These are phyloP conservation scores for Cardamine occulta DNA, from an alignment of 345 rosid species.

Conservation along the genomic window DNA sequence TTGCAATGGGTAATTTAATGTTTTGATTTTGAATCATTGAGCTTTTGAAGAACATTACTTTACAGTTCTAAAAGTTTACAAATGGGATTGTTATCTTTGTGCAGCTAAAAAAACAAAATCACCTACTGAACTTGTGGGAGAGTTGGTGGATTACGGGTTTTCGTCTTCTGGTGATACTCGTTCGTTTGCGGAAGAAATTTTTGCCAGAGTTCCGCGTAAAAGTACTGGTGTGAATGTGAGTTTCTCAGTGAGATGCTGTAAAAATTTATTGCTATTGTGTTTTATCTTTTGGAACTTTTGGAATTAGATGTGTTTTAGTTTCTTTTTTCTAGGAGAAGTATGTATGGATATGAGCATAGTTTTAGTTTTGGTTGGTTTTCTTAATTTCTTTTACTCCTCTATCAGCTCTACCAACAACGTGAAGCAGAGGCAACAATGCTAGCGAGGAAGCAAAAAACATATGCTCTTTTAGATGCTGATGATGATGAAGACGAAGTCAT, in stretches of 20 bases:
- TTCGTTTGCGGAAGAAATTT: conserved; percentile 63
- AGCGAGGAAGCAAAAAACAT: conserved; percentile 71
- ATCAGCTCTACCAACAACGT: conserved; percentile 74
- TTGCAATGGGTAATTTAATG: conserved; percentile 60
- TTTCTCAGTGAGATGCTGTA: conserved; percentile 18
- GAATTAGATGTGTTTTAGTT: conserved; percentile 1
- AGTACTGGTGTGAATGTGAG: conserved; percentile 59
- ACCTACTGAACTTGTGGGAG: conserved; percentile 54
- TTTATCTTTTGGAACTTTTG: conserved; percentile 3
- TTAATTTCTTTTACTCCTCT: background rate
- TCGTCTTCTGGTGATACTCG: conserved; percentile 58
- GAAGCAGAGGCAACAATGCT: conserved; percentile 88
- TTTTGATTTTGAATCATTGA: conserved; percentile 18
- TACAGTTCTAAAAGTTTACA: background rate
- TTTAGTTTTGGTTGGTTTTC: conserved; percentile 19
- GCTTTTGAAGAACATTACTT: conserved; percentile 13
- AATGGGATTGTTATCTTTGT: conserved; percentile 12
- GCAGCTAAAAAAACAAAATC: conserved; percentile 81
- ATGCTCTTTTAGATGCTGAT: conserved; percentile 77
- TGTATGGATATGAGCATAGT: background rate
- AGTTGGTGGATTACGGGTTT: conserved; percentile 59
- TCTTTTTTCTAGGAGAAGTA: background rate
- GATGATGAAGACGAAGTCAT: conserved; percentile 50
- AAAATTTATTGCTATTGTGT: background rate
- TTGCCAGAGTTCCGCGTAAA: conserved; percentile 61